Conservation (phyloP, 1,284 basidiomycete genomes). For the Ustilago tritici region DNA sequence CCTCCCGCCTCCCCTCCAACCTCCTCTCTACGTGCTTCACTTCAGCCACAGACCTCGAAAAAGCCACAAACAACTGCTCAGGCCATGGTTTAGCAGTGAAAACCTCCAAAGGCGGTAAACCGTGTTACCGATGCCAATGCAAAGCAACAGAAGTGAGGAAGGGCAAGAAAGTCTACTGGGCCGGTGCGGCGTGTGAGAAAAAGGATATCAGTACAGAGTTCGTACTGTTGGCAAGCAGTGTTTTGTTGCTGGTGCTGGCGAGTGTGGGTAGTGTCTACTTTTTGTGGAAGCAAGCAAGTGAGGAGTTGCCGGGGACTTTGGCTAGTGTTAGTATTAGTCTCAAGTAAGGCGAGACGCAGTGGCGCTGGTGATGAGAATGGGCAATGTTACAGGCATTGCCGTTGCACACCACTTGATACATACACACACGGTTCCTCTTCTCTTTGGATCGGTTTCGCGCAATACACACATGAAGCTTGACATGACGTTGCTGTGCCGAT, state of each 20-base stretch:
- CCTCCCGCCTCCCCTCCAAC: slow-evolving; percentile 33
- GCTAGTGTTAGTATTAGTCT: slow-evolving; percentile 59
- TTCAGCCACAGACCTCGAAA: slow-evolving; percentile 37
- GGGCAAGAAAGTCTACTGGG: slow-evolving; percentile 54
- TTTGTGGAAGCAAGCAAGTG: slow-evolving; percentile 49
- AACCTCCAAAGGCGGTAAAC: slow-evolving; percentile 51
- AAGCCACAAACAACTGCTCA: slow-evolving; percentile 57
- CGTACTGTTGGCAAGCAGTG: slow-evolving; percentile 55
- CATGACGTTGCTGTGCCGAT: neutral
- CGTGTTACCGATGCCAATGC: slow-evolving; percentile 65
- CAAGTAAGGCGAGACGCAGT: slow-evolving; percentile 23
- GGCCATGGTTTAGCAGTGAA: slow-evolving; percentile 59
- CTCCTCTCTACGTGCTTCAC: slow-evolving; percentile 53
- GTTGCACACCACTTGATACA: neutral
- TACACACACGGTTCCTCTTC: neutral
- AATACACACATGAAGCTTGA: neutral
- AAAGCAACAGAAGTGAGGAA: slow-evolving; percentile 38
- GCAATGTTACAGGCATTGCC: neutral
- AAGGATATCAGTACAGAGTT: slow-evolving; percentile 59
- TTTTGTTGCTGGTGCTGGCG: slow-evolving; percentile 48
- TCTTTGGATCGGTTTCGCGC: neutral
- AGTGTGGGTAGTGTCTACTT: slow-evolving; percentile 48
- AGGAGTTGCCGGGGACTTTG: slow-evolving; percentile 60
- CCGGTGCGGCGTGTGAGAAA: slow-evolving; percentile 66
- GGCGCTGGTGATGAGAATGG: neutral